Percentiles rank a stretch among this genome's conserved stretches.
phyloP scores from a whole-genome alignment of 1,139 yeast species.

The Torulaspora pretoriensis region DNA sequence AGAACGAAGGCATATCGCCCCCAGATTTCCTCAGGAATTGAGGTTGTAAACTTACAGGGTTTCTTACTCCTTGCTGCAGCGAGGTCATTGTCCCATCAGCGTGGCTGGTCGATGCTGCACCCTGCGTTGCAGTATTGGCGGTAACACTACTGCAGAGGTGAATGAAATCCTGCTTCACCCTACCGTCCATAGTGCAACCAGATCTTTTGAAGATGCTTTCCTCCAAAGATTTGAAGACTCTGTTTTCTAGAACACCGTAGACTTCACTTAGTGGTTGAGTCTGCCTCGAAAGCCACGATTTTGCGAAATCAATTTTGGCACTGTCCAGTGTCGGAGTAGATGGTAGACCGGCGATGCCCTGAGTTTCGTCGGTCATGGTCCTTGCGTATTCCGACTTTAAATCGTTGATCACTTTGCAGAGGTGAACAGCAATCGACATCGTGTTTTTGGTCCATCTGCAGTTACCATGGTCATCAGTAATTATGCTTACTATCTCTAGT shows the following conservation, averaged over 20 bases:
- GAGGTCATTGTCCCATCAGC: constrained; percentile 10
- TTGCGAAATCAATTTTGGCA: constrained; percentile 54
- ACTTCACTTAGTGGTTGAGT: constrained; percentile 81
- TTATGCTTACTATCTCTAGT: constrained; percentile 68
- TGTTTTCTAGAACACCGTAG: constrained; percentile 71
- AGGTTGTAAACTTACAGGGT: constrained; percentile 2
- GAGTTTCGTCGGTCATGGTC: constrained; percentile 1
- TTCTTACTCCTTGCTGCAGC: constrained; percentile 9
- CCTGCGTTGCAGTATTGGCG: not conserved
- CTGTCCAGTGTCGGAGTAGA: constrained; percentile 26
- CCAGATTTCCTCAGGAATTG: constrained; percentile 2
- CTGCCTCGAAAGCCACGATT: constrained; percentile 79
- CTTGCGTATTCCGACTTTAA: constrained; percentile 23
- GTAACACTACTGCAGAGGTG: constrained; percentile 25
- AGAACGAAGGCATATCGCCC: constrained; percentile 1
- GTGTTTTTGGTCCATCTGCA: constrained; percentile 88
- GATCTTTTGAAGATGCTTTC: constrained; percentile 31
- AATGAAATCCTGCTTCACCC: constrained; percentile 36
- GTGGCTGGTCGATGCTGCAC: constrained; percentile 5
- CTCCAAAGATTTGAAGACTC: constrained; percentile 46
- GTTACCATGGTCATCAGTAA: constrained; percentile 80
- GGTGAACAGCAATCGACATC: constrained; percentile 65
- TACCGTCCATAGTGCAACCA: constrained; percentile 34
- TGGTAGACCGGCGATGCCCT: constrained; percentile 7
- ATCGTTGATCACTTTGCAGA: constrained; percentile 46